Conservation (phyloP, 108 stramenopile genomes). For the Licmophora abbreviata region DNA sequence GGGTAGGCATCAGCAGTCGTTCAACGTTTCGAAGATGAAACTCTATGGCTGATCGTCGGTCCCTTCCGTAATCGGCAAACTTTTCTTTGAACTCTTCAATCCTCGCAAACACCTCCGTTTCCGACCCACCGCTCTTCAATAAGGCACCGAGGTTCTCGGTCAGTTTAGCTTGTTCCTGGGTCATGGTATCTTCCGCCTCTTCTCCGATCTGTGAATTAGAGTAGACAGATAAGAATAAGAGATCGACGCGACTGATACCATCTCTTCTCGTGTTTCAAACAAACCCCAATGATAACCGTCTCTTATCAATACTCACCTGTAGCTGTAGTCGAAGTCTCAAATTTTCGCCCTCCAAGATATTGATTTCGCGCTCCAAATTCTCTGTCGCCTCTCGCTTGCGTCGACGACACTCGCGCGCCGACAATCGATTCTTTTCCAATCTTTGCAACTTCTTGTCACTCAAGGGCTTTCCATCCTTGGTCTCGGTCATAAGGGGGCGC, state of each 20-base stretch:
- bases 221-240: neutral
- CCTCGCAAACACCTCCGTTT: constrained; percentile 61
- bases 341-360: constrained; percentile 82
- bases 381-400: constrained; percentile 78
- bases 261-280: no score
- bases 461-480: neutral
- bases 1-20: constrained; percentile 73
- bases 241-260: no score
- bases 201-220: constrained; percentile 58
- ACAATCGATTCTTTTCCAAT: constrained; percentile 81
- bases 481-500: neutral
- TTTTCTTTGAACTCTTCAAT: constrained; percentile 87
- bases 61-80: constrained; percentile 84
- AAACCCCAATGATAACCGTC: no score
- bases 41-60: constrained; percentile 70
- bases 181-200: constrained; percentile 49
- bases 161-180: constrained; percentile 40
- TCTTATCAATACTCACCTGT: constrained; percentile 44
- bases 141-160: constrained; percentile 47
- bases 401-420: constrained; percentile 78
- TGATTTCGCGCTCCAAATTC: constrained; percentile 70
- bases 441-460: constrained; percentile 74
- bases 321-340: constrained; percentile 79
- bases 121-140: constrained; percentile 68
- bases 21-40: constrained; percentile 71